A percentile compares a stretch with the other conserved stretches of the same genome.
phyloP scores from a whole-genome alignment of 768 basidiomycete genomes.

The Tricholoma furcatifolium region DNA sequence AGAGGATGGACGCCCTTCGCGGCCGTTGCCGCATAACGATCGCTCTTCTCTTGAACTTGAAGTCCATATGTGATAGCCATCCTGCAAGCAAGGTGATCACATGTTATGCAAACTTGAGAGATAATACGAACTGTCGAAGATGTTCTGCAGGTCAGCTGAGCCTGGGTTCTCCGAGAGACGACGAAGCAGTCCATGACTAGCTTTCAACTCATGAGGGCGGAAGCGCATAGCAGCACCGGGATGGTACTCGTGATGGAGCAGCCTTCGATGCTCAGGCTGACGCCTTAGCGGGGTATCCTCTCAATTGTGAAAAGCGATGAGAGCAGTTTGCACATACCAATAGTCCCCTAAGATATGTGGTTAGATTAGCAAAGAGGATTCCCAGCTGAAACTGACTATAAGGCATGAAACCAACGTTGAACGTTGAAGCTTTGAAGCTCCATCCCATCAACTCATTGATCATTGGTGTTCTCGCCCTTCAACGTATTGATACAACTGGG shows the following conservation, averaged over 20 bases:
- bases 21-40: constrained; percentile 31
- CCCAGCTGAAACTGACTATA: constrained; percentile 12
- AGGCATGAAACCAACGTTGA: constrained; percentile 11
- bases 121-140: constrained; percentile 24
- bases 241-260: constrained; percentile 32
- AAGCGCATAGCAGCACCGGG: constrained; percentile 23
- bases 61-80: constrained; percentile 32
- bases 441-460: constrained; percentile 22
- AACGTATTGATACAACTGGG: background rate
- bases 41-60: constrained; percentile 26
- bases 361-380: background rate
- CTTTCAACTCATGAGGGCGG: constrained; percentile 23
- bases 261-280: constrained; percentile 26
- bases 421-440: no score
- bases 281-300: constrained; percentile 27
- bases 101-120: background rate
- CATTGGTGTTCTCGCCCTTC: constrained; percentile 30
- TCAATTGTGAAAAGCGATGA: background rate
- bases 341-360: constrained; percentile 1
- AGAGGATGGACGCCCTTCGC: constrained; percentile 28
- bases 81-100: background rate
- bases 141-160: constrained; percentile 27
- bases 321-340: background rate
- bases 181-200: constrained; percentile 26
- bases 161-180: constrained; percentile 27